Conservation (phyloP, 352 stramenopile genomes). For the Phytophthora palmivora region DNA sequence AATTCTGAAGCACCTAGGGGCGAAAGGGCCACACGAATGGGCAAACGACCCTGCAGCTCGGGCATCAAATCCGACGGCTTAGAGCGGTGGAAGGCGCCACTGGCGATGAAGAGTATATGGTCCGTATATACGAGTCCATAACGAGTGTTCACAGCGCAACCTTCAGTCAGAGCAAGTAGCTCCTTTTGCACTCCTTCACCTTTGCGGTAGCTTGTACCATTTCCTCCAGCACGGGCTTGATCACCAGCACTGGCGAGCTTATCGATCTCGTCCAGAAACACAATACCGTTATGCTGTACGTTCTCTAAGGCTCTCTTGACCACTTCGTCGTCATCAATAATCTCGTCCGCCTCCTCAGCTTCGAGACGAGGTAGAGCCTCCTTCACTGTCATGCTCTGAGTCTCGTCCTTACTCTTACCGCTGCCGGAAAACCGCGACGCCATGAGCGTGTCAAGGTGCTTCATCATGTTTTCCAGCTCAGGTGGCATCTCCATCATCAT, state of each 20-base stretch:
- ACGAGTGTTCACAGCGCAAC: slow-evolving; percentile 95
- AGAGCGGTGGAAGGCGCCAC: slow-evolving; percentile 96
- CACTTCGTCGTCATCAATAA: slow-evolving; percentile 82
- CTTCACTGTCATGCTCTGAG: slow-evolving; percentile 74
- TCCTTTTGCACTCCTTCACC: slow-evolving; percentile 99
- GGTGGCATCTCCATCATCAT: slow-evolving; percentile 89
- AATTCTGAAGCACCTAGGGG: slow-evolving; percentile 97
- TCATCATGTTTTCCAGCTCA: slow-evolving; percentile 86
- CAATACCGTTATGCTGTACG: slow-evolving; percentile 98
- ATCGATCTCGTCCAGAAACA: slow-evolving; percentile 99
- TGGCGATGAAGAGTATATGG: slow-evolving; percentile 99
- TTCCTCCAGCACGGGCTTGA: slow-evolving; percentile 73
- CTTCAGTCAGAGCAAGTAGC: slow-evolving; percentile 98
- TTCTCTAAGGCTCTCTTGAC: slow-evolving; percentile 79
- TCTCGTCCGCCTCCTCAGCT: slow-evolving; percentile 73
- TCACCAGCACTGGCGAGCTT: slow-evolving; percentile 94
- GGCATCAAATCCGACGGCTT: slow-evolving; percentile 98
- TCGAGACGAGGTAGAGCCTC: slow-evolving; percentile 77
- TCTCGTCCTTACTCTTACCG: slow-evolving; percentile 38
- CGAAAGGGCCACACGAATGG: slow-evolving; percentile 98
- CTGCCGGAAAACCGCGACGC: slow-evolving; percentile 41
- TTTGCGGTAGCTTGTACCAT: slow-evolving; percentile 89
- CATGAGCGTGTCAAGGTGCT: slow-evolving; percentile 75
- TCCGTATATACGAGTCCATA: slow-evolving; percentile 97
- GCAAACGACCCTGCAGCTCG: slow-evolving; percentile 97